phyloP scores from a whole-genome alignment of 139 green algal genomes.

The Auxenochlorella pyrenoidosa region DNA sequence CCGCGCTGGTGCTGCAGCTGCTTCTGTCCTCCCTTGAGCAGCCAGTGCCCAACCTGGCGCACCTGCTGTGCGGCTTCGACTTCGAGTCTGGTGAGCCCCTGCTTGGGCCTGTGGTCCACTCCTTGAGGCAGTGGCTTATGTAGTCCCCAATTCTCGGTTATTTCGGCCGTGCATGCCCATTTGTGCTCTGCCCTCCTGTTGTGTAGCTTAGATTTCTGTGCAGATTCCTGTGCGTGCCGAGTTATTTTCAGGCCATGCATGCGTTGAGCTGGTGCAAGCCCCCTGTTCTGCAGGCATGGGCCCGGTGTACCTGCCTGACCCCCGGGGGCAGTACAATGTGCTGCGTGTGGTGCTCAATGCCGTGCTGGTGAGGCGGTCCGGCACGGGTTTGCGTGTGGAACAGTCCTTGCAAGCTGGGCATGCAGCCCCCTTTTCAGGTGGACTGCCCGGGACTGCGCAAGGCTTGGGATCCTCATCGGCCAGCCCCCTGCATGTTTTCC shows the following conservation, averaged over 20 bases:
- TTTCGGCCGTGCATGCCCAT: too few species aligned
- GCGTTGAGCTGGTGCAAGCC: too few species aligned
- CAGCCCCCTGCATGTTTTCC: not conserved
- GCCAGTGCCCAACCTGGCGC: constrained; percentile 66
- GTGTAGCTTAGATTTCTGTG: too few species aligned
- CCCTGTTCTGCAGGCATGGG: constrained; percentile 35
- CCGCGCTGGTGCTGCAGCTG: constrained; percentile 48
- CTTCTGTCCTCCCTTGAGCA: constrained; percentile 49
- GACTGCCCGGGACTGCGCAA: too few species aligned
- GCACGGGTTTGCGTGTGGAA: not conserved
- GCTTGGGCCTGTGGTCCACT: not conserved
- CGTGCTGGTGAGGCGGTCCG: not conserved
- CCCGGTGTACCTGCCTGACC: constrained; percentile 25
- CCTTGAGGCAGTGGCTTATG: too few species aligned
- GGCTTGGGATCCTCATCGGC: too few species aligned
- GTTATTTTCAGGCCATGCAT: too few species aligned
- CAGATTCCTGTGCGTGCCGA: too few species aligned
- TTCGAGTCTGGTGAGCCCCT: constrained; percentile 38
- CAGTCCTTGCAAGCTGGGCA: too few species aligned
- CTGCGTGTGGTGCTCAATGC: constrained; percentile 65
- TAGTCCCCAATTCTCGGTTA: too few species aligned
- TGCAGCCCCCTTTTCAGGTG: too few species aligned
- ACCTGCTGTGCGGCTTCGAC: constrained; percentile 87
- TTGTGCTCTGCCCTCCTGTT: too few species aligned
- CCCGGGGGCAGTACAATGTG: constrained; percentile 56